Evolutionary conservation across 352 stramenopile species (phyloP).

Genomic region (Phytophthora idaei): DNA sequence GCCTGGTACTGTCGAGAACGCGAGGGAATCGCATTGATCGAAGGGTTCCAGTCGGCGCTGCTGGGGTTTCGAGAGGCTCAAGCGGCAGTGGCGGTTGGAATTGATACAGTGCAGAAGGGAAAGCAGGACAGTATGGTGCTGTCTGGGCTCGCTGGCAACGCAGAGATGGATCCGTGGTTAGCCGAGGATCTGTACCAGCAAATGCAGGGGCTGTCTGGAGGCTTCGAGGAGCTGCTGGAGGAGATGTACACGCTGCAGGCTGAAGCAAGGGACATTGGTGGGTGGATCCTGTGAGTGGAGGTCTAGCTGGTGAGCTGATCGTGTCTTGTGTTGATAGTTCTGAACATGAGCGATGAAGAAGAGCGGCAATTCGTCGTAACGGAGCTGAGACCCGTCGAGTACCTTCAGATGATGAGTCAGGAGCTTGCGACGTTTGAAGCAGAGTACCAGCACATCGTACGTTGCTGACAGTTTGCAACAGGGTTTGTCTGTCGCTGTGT

Average conservation of each 20-base stretch:
- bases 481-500: not conserved
- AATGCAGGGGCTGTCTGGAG: conserved; percentile 49
- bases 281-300: conserved; percentile 5
- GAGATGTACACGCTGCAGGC: conserved; percentile 66
- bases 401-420: conserved; percentile 72
- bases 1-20: conserved; percentile 70
- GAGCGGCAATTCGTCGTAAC: conserved; percentile 19
- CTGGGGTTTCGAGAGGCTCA: conserved; percentile 41
- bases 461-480: conserved; percentile 11
- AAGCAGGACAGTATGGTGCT: conserved; percentile 17
- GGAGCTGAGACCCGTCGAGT: conserved; percentile 56
- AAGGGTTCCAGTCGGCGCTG: conserved; percentile 72
- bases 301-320: not conserved
- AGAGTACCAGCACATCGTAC: conserved; percentile 84
- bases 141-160: conserved; percentile 35
- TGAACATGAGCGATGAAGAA: not conserved
- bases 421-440: conserved; percentile 76
- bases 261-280: conserved; percentile 45
- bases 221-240: conserved; percentile 57
- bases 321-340: conserved; percentile 18
- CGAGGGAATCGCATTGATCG: conserved; percentile 67
- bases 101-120: conserved; percentile 5
- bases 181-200: conserved; percentile 72
- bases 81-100: not conserved
- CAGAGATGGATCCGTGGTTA: conserved; percentile 70